Base-by-base conservation (phyloP, 495 filamentous ascomycete species). In the Jackrogersella minutella region DNA sequence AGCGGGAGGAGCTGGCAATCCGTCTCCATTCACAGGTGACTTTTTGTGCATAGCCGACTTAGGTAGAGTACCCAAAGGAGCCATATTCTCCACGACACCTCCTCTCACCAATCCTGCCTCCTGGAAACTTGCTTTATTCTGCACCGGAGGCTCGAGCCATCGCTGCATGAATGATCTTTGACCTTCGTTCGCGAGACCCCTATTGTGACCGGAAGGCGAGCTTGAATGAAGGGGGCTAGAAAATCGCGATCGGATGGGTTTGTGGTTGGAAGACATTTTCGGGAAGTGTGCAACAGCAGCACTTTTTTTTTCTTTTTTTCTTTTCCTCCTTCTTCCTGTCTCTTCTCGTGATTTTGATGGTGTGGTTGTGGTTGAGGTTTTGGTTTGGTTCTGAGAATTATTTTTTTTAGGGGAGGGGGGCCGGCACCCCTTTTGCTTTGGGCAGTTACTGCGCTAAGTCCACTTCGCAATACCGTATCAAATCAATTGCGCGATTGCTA, bases 81-180 rank as follows among this genome's bases (percentile, higher is more conserved):
- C 84, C 90, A 93, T 92, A 66, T 85, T 84, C 73, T 87, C 87
- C 9, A 90, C 76, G 4, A 91, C 88, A 49, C 87, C 87, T 65
- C 86, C 81, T 26, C 86, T 78, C 62, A 86, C 77, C 66, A 86
- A 79, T 62, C 82, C 87, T 14, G 80, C 82, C 57, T 94, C 92
- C 74, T 85, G 81, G 73, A 87, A 94, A 64, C 88, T 91, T 1
- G 92, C 85, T 62, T 90, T 87, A 24, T 81, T 77, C 64, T 87
- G 84, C 34, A 89, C 66, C 5, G 86, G 81, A 2, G 92, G 92
- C 76, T 96, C 92, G 41, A 84, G 75, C 91, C 92, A 94, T 41
- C 80, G 78, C 50, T 85, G 79, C 74, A 85, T 78, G 28, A 81
- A 77, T 10, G 72, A 67, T 62, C 66, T 69, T 52, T 74, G 72